Base-by-base conservation (phyloP, 2,329 filamentous ascomycete species). In the Rhynchosporium graminicola region DNA sequence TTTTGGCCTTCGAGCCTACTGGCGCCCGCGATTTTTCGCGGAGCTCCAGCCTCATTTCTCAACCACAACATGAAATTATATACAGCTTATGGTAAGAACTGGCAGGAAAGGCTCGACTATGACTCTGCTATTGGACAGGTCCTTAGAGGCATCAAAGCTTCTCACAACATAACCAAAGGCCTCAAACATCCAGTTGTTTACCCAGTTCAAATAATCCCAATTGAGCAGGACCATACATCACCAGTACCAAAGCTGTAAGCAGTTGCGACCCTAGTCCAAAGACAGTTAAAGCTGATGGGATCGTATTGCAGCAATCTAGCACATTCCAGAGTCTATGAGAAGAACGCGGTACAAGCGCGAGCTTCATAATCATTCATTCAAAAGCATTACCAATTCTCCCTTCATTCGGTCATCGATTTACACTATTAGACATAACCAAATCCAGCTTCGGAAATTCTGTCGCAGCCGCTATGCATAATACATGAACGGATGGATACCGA, bases 401-500 rank as follows among this genome's bases (percentile, higher is more conserved):
- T 42, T 26, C 36, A 10, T 42, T 3, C 33, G 38, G 15, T 28
- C 33, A 4, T 8, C 28, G n/a, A 5, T 40, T 3, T 33, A 54
- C 20, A 1, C 28, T 28, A 29, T 42, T 54, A 33, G n/a, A 38
- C 31, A 52, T 15, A 33, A 52, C 4, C 31, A 51, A 13, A 10
- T 31, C 15, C 28, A 31, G 5, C 47, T 13, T 15, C 4, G 3
- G 15, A 13, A 12, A 29, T 9, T 4, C 28, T 15, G 13, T 29
- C 20, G 45, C 45, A 47, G 28, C 45, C 45, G n/a, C 20, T n/a
- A 52, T 52, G 50, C 33, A 36, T 52, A 20, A 33, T 52, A 7
- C 38, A 38, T 13, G 50, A 52, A 38, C 38, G 50, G 50, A 52
- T 52, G 50, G 50, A 52, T 20, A 36, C 29, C 8, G 50, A 52